Percentiles rank a stretch among this genome's conserved stretches.
phyloP scores from a whole-genome alignment of 306 rosid genomes.

The Ziziphus jujuba region DNA sequence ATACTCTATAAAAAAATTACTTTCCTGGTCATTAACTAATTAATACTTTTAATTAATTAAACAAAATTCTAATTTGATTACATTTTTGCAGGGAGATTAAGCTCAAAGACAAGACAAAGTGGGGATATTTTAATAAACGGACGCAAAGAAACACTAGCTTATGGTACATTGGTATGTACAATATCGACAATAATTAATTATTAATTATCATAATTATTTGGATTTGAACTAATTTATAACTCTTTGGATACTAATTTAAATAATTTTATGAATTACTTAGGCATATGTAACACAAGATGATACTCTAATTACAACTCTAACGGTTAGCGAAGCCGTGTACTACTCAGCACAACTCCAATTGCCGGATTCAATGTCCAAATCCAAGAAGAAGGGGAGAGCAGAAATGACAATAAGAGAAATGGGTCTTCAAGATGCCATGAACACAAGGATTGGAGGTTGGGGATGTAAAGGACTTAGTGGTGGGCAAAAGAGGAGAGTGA shows the following conservation, averaged over 20 bases:
- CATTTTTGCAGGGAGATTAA: conserved; percentile 39
- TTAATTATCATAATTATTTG: neutral
- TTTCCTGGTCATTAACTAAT: too few relatives aligned
- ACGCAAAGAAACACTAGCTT: conserved; percentile 38
- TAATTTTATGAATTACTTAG: conserved; percentile 17
- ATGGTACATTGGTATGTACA: conserved; percentile 45
- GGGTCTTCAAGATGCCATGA: conserved; percentile 45
- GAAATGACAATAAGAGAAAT: conserved; percentile 43
- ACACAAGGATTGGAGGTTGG: conserved; percentile 62
- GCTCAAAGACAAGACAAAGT: conserved; percentile 37
- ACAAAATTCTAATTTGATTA: neutral
- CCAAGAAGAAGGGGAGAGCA: conserved; percentile 54
- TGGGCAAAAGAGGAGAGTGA: conserved; percentile 63
- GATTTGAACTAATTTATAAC: too few relatives aligned
- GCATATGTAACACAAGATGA: conserved; percentile 67
- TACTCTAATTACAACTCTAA: conserved; percentile 45
- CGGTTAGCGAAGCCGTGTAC: conserved; percentile 46
- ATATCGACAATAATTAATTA: neutral
- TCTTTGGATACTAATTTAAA: neutral
- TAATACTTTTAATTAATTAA: neutral
- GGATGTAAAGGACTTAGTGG: conserved; percentile 49
- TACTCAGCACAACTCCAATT: conserved; percentile 61
- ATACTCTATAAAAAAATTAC: neutral
- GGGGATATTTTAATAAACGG: conserved; percentile 52
- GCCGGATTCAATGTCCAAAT: conserved; percentile 46